Conservation (phyloP, 2,329 filamentous ascomycete genomes). For the Colletotrichum orbiculare region DNA sequence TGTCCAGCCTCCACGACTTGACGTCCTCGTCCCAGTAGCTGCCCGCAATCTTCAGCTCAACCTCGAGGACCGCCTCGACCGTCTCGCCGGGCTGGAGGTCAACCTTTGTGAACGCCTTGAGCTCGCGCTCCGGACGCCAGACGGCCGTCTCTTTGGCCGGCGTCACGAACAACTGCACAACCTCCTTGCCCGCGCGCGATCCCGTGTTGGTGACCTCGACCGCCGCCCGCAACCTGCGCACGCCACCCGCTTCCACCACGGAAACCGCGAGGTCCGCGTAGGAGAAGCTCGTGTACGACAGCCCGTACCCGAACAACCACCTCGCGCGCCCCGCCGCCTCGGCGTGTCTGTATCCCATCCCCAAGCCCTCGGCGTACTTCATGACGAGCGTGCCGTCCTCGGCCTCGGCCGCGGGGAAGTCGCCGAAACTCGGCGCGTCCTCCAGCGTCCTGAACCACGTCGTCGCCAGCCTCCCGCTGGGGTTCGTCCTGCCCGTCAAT, state of each 20-base stretch:
- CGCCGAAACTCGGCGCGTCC: constrained; percentile 32
- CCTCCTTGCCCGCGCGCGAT: constrained; percentile 40
- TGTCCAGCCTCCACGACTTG: constrained; percentile 30
- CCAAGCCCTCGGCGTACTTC: constrained; percentile 16
- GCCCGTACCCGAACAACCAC: constrained; percentile 28
- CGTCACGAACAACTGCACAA: constrained; percentile 46
- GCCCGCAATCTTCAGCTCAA: constrained; percentile 27
- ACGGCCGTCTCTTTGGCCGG: constrained; percentile 19
- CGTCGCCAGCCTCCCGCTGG: constrained; percentile 33
- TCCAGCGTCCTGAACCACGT: constrained; percentile 34
- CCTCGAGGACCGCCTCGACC: constrained; percentile 15
- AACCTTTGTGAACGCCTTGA: constrained; percentile 37
- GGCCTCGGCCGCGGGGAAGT: constrained; percentile 29
- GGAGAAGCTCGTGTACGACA: constrained; percentile 30
- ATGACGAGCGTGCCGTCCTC: constrained; percentile 19
- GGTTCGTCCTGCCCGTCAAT: constrained; percentile 28
- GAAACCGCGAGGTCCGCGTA: constrained; percentile 12
- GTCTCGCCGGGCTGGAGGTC: constrained; percentile 11
- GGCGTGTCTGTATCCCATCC: constrained; percentile 29
- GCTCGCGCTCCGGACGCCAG: constrained; percentile 35
- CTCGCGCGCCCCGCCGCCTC: constrained; percentile 18
- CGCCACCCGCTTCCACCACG: constrained; percentile 37
- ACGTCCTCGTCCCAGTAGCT: constrained; percentile 33
- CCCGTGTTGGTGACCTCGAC: constrained; percentile 59
- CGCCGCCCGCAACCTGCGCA: constrained; percentile 38